Conservation (phyloP, 306 rosid species). For the Gleditsia sinensis region DNA sequence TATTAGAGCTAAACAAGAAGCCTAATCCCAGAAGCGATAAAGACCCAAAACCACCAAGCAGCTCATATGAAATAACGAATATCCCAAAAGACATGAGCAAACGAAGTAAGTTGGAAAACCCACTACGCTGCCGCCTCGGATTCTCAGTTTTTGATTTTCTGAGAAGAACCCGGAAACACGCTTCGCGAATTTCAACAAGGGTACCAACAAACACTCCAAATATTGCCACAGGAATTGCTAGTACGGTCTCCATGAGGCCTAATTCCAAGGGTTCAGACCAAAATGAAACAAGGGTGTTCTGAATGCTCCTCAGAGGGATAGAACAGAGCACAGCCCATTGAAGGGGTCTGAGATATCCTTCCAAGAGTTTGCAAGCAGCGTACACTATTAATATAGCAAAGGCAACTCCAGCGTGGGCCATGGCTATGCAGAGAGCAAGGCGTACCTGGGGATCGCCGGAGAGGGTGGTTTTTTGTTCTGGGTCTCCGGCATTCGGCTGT, state of each 20-base stretch:
- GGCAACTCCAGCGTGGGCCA: constrained; percentile 90
- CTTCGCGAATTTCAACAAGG: constrained; percentile 72
- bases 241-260: constrained; percentile 82
- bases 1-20: constrained; percentile 63
- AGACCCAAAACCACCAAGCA: constrained; percentile 61
- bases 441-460: constrained; percentile 89
- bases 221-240: constrained; percentile 71
- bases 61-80: constrained; percentile 69
- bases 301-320: constrained; percentile 80
- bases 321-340: constrained; percentile 93
- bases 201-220: constrained; percentile 76
- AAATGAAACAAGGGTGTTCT: constrained; percentile 64
- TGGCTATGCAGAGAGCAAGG: constrained; percentile 79
- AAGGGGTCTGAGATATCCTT: constrained; percentile 71
- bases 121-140: constrained; percentile 43
- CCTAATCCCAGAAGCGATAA: constrained; percentile 62
- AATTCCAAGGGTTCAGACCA: constrained; percentile 71
- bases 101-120: constrained; percentile 67
- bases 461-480: constrained; percentile 42
- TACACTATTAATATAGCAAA: constrained; percentile 69
- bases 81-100: constrained; percentile 80
- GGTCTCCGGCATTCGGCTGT: constrained; percentile 12
- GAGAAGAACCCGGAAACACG: constrained; percentile 43
- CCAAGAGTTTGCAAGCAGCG: constrained; percentile 66
- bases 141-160: constrained; percentile 54